These are phyloP conservation scores for Trametes elegans DNA, from an alignment of 768 basidiomycete species.

Conservation along the genomic window DNA sequence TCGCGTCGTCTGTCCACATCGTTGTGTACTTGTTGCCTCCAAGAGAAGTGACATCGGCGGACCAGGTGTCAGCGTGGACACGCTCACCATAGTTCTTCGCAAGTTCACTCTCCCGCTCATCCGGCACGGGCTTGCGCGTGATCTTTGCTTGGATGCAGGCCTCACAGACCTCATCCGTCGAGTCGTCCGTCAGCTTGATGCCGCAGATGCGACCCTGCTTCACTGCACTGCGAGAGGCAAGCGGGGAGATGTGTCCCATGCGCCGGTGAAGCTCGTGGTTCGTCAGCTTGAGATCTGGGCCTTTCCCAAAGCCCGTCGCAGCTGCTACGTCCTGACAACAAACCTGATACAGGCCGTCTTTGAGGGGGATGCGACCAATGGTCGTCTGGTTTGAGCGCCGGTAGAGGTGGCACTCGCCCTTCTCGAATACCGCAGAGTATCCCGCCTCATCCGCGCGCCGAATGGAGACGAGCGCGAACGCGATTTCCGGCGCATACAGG, in stretches of 20 bases:
- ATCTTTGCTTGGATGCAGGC: constrained; percentile 8
- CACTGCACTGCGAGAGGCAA: no score
- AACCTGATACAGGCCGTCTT: constrained; percentile 24
- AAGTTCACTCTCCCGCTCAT: background rate
- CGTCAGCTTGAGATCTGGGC: background rate
- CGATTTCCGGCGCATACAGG: constrained; percentile 25
- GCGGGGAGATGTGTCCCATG: constrained; percentile 35
- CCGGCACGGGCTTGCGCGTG: constrained; percentile 11
- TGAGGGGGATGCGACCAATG: constrained; percentile 17
- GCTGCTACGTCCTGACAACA: background rate
- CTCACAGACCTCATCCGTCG: no score
- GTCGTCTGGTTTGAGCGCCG: background rate
- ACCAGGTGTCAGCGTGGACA: constrained; percentile 45
- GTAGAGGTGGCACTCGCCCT: constrained; percentile 14
- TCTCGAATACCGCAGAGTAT: constrained; percentile 15
- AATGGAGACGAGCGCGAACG: constrained; percentile 25
- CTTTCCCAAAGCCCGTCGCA: background rate
- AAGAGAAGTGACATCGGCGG: constrained; percentile 31
- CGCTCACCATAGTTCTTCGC: constrained; percentile 32
- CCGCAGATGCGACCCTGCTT: no score
- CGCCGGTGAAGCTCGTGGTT: constrained; percentile 29
- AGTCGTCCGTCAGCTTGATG: no score
- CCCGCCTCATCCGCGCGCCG: constrained; percentile 19
- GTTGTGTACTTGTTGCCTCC: constrained; percentile 23
- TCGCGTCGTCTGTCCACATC: constrained; percentile 31